Percentiles rank a stretch among this genome's conserved stretches.
phyloP scores from a whole-genome alignment of 495 filamentous ascomycete species.

The Extremus antarcticus region DNA sequence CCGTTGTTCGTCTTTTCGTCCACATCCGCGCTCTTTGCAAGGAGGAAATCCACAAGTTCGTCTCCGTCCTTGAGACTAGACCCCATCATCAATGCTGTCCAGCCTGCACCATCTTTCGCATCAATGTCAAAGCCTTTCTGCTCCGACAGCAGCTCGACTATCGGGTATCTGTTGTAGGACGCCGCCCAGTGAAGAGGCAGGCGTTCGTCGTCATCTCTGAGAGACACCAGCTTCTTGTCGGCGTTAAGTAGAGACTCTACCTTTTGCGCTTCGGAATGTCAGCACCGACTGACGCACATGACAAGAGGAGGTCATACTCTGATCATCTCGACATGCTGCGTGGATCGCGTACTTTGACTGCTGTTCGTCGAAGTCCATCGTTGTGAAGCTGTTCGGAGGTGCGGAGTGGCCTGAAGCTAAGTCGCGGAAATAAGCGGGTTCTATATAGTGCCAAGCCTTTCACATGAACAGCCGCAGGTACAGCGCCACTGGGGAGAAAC shows the following conservation, averaged over 20 bases:
- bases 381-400: neutral
- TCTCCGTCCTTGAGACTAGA: conserved; percentile 63
- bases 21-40: conserved; percentile 73
- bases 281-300: conserved; percentile 29
- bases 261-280: conserved; percentile 51
- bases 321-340: conserved; percentile 78
- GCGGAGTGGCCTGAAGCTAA: neutral
- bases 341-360: conserved; percentile 70
- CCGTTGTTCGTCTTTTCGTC: conserved; percentile 58
- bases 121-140: conserved; percentile 75
- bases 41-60: conserved; percentile 57
- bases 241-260: conserved; percentile 40
- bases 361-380: conserved; percentile 16
- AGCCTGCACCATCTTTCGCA: conserved; percentile 80
- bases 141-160: conserved; percentile 59
- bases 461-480: too few species aligned
- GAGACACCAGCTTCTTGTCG: conserved; percentile 64
- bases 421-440: too few species aligned
- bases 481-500: too few species aligned
- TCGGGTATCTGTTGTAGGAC: conserved; percentile 67
- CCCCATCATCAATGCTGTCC: conserved; percentile 93
- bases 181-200: conserved; percentile 92
- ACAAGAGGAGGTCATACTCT: conserved; percentile 43
- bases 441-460: neutral
- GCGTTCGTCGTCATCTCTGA: conserved; percentile 78